These are phyloP conservation scores for Pleurostoma richardsiae DNA, from an alignment of 2,329 filamentous ascomycete genomes.

Conservation along the genomic window DNA sequence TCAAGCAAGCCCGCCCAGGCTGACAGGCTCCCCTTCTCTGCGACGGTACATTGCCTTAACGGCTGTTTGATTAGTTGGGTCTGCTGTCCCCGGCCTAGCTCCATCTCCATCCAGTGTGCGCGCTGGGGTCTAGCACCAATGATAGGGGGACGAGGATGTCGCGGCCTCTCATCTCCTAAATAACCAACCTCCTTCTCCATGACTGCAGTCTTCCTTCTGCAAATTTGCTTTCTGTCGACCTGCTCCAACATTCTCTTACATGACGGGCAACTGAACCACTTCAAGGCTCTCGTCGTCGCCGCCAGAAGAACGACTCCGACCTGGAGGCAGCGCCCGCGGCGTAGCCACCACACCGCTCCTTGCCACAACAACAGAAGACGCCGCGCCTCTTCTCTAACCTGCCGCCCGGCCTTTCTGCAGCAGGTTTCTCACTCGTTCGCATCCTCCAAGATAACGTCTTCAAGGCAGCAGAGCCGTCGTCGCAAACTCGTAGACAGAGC, in stretches of 20 bases:
- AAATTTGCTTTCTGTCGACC: constrained; percentile 41
- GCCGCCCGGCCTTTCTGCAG: constrained; percentile 12
- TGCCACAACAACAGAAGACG: constrained; percentile 22
- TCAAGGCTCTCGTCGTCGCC: constrained; percentile 35
- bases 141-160: background rate
- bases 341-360: constrained; percentile 26
- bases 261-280: constrained; percentile 35
- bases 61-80: too few species aligned
- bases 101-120: background rate
- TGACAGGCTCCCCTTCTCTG: too few species aligned
- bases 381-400: constrained; percentile 12
- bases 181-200: constrained; percentile 28
- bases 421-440: constrained; percentile 13
- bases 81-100: background rate
- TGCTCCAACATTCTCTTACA: constrained; percentile 38
- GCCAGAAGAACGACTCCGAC: constrained; percentile 30
- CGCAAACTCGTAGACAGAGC: constrained; percentile 3
- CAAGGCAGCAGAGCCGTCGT: background rate
- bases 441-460: background rate
- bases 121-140: background rate
- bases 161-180: background rate
- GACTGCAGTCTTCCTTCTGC: constrained; percentile 38
- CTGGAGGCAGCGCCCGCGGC: constrained; percentile 27
- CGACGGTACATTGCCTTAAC: too few species aligned
- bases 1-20: too few species aligned